Base-by-base conservation (phyloP, 768 basidiomycete genomes). In the Cystoderma amianthinum region DNA sequence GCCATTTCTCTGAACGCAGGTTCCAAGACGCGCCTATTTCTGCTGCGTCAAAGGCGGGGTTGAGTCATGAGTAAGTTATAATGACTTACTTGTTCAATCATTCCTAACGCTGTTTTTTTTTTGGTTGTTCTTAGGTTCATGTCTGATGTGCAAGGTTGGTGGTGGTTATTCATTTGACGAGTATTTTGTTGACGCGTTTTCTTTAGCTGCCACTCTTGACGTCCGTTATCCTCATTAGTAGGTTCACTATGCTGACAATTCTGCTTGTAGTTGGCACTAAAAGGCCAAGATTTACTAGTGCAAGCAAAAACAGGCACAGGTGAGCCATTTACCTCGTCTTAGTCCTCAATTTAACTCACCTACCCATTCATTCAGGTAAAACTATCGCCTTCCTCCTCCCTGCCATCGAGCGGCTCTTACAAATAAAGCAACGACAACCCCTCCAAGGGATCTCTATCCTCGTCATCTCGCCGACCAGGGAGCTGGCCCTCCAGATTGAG, bases 371-470 rank as follows among this genome's bases (percentile, higher is more conserved):
- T 28, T 9, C 12, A 49, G 82, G 82, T 36, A 85, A 85, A 65
- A 85, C 84, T 9, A 71, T 82, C 24, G 84, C 82, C 3, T 88
- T 88, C 54, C 74, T 82, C 13, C 61, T 88, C n/a, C 85, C 85
- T 0, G 78, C 85, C 21, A 67, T 88, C 32, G 83, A 88, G 53
- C 74, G 70, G 35, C 63, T 86, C 16, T 72, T 70, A 57, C 71
- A 48, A 65, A 78, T 78, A 24, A 91, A 93, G 1, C 71, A 41
- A 54, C 47, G 25, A 24, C 34, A 18, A 46, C 39, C 38, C 12
- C 53, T 46, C 0, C n/a, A 43, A 0, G 52, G 58, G 11, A 69
- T 80, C 21, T 84, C 78, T 15, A 74, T 80, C 28, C 70, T 82
- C 18, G 74, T 88, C 1, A 49, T 88, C 20, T 81, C 84, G 3